Percentiles rank a stretch among this genome's conserved stretches.
Conservation (phyloP, 2,329 filamentous ascomycete genomes). For the Aspergillus brasiliensis region DNA sequence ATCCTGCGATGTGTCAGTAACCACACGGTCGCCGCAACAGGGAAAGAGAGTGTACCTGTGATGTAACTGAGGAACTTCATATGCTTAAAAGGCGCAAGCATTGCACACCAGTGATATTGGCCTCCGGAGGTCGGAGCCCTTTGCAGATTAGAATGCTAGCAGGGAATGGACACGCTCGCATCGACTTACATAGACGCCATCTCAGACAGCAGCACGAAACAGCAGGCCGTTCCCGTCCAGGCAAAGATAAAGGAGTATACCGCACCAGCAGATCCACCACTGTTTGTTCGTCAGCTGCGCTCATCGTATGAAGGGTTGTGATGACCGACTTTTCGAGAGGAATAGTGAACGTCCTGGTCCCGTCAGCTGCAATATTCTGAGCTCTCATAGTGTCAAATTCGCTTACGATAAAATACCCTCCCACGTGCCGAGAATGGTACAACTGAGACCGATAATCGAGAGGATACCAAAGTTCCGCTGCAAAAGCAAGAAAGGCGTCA, state of each 20-base stretch:
- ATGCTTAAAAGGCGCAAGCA: conserved; percentile 39
- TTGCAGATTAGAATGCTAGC: conserved; percentile 9
- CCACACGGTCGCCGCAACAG: not conserved
- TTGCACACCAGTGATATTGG: conserved; percentile 45
- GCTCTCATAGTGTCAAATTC: not conserved
- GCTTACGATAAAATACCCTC: conserved; percentile 22
- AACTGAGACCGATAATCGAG: conserved; percentile 25
- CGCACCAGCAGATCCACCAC: conserved; percentile 37
- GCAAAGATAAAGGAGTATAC: conserved; percentile 37
- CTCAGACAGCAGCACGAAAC: conserved; percentile 32
- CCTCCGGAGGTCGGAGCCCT: conserved; percentile 39
- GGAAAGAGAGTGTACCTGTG: conserved; percentile 26
- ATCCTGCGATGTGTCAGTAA: conserved; percentile 28
- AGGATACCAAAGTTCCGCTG: conserved; percentile 26
- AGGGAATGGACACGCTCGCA: too few relatives aligned
- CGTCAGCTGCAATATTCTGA: not conserved
- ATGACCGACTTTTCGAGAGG: conserved; percentile 16
- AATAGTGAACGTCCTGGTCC: conserved; percentile 11
- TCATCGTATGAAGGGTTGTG: not conserved
- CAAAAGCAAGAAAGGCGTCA: not conserved
- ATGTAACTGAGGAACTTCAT: conserved; percentile 44
- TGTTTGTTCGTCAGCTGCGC: conserved; percentile 6
- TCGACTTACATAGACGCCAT: conserved; percentile 34
- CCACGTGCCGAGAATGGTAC: conserved; percentile 26
- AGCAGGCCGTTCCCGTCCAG: conserved; percentile 32